Base-by-base conservation (phyloP, 2,329 filamentous ascomycete species). In the Aspergillus novofumigatus region DNA sequence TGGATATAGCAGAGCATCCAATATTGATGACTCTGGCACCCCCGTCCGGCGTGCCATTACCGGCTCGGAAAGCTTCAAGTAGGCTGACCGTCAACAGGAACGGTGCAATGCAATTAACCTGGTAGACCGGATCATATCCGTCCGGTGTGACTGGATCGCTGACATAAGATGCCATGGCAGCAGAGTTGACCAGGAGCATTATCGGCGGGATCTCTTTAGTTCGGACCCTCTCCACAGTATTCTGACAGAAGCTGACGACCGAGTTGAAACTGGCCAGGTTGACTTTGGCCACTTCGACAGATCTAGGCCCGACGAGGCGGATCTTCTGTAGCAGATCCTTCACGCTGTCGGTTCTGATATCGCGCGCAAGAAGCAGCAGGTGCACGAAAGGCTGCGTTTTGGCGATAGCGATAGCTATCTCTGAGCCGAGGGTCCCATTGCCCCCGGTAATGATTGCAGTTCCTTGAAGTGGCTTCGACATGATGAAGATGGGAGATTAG, bases 381-480 rank as follows among this genome's bases (percentile, higher is more conserved):
- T 74, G 72, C 8, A 69, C 67, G 50, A 71, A 69, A n/a, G 72
- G 71, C 44, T 73, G 70, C 11, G 65, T 65, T 59, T 71, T 72
- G 21, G 71, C 72, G 52, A 74, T 70, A 38, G 69, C 65, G 41
- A 72, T 54, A 28, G 71, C 69, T 56, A 74, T 69, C 60, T 70
- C 69, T n/a, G 71, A 72, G 11, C 72, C 70, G 41, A 74, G 60
- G 6, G 61, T 57, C 10, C 72, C 72, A 66, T 70, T 71, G 47
- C 67, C 72, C 17, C 71, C 72, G 38, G 72, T 74, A 45, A 74
- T 73, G 42, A 74, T 71, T 21, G 71, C 72, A 6, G 72, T 74
- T 35, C 71, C 71, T 28, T 62, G 62, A 14, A 74, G 68, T 54
- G 70, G 67, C 56, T 67, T 72, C 35, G 67, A 68, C 71, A 74